Evolutionary conservation across 176 grass and related monocot species (phyloP).

Genomic region (Cenchrus americanus): DNA sequence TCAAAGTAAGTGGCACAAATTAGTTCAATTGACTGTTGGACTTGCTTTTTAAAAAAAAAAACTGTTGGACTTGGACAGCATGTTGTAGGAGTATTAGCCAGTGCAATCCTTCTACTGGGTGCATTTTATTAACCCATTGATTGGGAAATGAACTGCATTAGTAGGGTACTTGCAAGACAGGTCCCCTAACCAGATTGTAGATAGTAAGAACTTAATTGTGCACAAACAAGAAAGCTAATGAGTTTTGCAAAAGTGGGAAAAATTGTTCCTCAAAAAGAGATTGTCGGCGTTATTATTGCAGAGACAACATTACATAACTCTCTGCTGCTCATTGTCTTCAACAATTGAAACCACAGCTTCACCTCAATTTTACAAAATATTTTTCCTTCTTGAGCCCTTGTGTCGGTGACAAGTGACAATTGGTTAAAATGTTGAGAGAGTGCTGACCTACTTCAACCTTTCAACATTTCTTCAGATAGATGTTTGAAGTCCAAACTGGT

Average conservation of each 20-base stretch:
- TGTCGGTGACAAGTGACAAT: background rate
- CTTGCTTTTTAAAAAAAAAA: background rate
- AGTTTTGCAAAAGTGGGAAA: background rate
- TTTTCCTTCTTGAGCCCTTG: background rate
- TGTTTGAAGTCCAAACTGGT: background rate
- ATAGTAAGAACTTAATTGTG: background rate
- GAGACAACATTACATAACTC: background rate
- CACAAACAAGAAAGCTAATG: background rate
- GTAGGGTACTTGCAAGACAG: background rate
- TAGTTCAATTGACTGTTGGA: background rate
- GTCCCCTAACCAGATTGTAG: background rate
- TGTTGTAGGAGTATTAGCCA: background rate
- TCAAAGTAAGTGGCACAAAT: background rate
- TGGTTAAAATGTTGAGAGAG: background rate
- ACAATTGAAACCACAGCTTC: background rate
- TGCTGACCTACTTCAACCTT: constrained; percentile 6
- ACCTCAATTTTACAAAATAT: background rate
- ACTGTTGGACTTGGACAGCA: constrained; percentile 3
- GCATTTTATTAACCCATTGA: too few relatives aligned
- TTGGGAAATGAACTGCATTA: background rate
- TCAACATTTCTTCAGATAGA: background rate
- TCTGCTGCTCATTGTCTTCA: background rate
- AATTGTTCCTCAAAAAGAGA: background rate
- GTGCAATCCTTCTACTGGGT: background rate
- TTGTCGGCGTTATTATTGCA: too few relatives aligned